Evolutionary conservation across 495 filamentous ascomycete genomes (phyloP).

Genomic region (Margaritispora aquatica): DNA sequence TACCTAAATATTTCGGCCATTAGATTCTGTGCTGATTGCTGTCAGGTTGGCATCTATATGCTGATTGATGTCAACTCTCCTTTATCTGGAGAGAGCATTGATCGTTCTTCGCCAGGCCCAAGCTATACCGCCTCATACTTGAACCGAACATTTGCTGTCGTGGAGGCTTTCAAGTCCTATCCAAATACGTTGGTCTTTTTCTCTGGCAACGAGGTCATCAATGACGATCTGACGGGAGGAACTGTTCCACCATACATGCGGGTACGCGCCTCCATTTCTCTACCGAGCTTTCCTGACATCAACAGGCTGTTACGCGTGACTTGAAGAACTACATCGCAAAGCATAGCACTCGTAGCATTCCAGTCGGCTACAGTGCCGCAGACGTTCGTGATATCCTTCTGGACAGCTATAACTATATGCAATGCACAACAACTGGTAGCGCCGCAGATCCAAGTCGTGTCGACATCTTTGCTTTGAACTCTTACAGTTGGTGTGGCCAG

Average conservation of each 20-base stretch:
- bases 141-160: conserved; percentile 77
- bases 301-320: conserved; percentile 65
- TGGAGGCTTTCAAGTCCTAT: conserved; percentile 91
- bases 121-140: conserved; percentile 75
- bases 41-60: conserved; percentile 48
- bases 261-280: conserved; percentile 3
- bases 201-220: conserved; percentile 90
- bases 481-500: conserved; percentile 89
- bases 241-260: conserved; percentile 59
- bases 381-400: conserved; percentile 75
- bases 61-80: conserved; percentile 88
- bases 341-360: conserved; percentile 60
- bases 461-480: conserved; percentile 93
- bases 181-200: conserved; percentile 92
- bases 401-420: conserved; percentile 76
- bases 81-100: conserved; percentile 66
- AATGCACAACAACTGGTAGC: conserved; percentile 66
- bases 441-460: conserved; percentile 56
- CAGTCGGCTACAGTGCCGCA: conserved; percentile 91
- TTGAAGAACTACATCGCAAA: conserved; percentile 83
- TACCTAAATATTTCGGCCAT: conserved; percentile 1
- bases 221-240: conserved; percentile 49
- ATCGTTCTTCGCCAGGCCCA: conserved; percentile 59
- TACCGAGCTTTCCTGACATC: neutral
- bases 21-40: neutral